Evolutionary conservation across 2,329 filamentous ascomycete species (phyloP), one percentile per base, ranked within the genome.

Genomic region (Rutstroemia sydowiana): DNA sequence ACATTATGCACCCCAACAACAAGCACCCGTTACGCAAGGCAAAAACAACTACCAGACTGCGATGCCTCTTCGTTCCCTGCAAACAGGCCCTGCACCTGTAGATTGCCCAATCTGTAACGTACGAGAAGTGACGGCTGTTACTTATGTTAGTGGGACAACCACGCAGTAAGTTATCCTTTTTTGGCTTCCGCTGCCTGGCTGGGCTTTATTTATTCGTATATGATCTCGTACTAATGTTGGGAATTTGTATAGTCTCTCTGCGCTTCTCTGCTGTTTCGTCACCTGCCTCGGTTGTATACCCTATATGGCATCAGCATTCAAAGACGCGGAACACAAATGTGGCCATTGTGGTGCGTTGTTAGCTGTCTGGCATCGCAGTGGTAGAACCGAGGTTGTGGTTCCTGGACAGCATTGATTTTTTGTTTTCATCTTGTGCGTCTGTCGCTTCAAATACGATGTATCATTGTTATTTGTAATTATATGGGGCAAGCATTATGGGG

Each of bases 251-350:
- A 62, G 59, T 57, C 48, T 61, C 16, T 47, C 53, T 14, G 59
- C 60, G 13, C 9, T 58, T 4, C 48, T 61, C 21, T 57, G 52
- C 48, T 61, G 61, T 34, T 45, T 47, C 34, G 53, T 54, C 37
- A 39, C 55, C 54, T 69, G 66, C 53, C 52, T 72, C 26, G 68
- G 70, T 20, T 73, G 70, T 54, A 68, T 73, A 31, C 70, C 71
- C 1, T 73, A 73, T 50, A 21, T 70, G 23, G 65, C 71, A 53
- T 68, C 66, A 40, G 69, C 66, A 52, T 65, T 69, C 55, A 73
- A 73, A 60, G 70, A 73, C 42, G 68, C 70, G n/a, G 63, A 70
- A 61, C 71, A 73, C 58, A 70, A 70, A 56, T 73, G 71, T 48
- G 69, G 69, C 2, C 61, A 66, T 14, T 73, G 71, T 54, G 69